Evolutionary conservation across 805 yeast species (phyloP), one percentile per base, ranked within the genome.

Genomic region (Sugiyamaella marilandica): DNA sequence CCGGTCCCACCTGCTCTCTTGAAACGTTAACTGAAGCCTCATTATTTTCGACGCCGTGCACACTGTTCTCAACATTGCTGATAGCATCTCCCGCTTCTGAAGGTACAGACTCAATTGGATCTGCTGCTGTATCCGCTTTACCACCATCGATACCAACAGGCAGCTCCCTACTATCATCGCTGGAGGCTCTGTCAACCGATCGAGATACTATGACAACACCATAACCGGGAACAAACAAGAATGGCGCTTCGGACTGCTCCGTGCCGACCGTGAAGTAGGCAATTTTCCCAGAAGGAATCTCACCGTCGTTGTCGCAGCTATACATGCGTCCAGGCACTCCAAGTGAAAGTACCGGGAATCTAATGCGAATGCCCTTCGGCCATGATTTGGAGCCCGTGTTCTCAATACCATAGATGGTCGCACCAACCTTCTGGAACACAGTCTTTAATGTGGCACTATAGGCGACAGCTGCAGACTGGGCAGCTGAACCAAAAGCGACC

Each of bases 321-420:
- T 39, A 39, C 43, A 39, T n/a, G 5, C 21, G 43, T 10, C 19
- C 43, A 16, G 5, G 11, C 16, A 39, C 24, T n/a, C 43, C 43
- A 10, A 39, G 21, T 16, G 43, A 14, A 3, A 39, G 19, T 14
- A 19, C 43, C 24, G 43, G 43, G 21, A 39, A 39, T 10, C 35
- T 21, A 43, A 43, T 10, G 16, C 32, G 34, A 9, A 48, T 41
- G n/a, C 56, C 56, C 16, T 14, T 36, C 1, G 57, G 55, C 61
- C 61, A 57, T 2, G 53, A 31, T 11, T 41, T 34, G 19, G 54
- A 43, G 29, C 61, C 61, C 4, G 49, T 52, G 48, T 57, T 57
- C 31, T 35, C 47, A 24, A 52, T 47, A 18, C 35, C 47, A 18
- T 29, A 43, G 3, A 43, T 26, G 33, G n/a, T 43, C 16, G 19